Conservation (phyloP, 805 yeast species). For the Candida mattraensis region DNA sequence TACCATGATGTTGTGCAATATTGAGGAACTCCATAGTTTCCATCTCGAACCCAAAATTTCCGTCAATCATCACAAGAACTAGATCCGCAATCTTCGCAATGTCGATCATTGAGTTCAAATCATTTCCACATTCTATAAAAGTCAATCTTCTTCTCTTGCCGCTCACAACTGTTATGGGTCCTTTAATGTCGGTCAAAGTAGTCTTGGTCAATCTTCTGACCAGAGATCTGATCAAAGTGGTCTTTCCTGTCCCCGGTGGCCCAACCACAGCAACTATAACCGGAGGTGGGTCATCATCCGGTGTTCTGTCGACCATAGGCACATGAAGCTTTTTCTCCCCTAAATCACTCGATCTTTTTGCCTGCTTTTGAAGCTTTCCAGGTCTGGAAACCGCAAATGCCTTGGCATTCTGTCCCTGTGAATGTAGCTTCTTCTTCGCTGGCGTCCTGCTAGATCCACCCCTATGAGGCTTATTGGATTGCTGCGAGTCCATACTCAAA, state of each 20-base stretch:
- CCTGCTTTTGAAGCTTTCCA: constrained; percentile 79
- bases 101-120: constrained; percentile 93
- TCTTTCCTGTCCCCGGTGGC: constrained; percentile 98
- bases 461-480: constrained; percentile 75
- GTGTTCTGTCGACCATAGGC: constrained; percentile 96
- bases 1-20: constrained; percentile 96
- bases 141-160: constrained; percentile 93
- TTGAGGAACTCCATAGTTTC: constrained; percentile 98
- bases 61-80: constrained; percentile 86
- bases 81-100: constrained; percentile 94
- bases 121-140: constrained; percentile 89
- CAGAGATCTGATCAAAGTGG: constrained; percentile 86
- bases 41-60: constrained; percentile 98
- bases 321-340: constrained; percentile 87
- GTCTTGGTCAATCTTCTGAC: constrained; percentile 88
- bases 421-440: constrained; percentile 84
- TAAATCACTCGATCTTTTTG: constrained; percentile 79
- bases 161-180: constrained; percentile 95
- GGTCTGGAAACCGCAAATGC: constrained; percentile 86
- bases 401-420: constrained; percentile 81
- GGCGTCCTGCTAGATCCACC: constrained; percentile 51
- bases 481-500: constrained; percentile 33
- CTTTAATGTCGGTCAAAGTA: constrained; percentile 80
- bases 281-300: constrained; percentile 98
- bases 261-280: constrained; percentile 96